phyloP scores from a whole-genome alignment of 2,329 filamentous ascomycete species.

The Colletotrichum incanum region DNA sequence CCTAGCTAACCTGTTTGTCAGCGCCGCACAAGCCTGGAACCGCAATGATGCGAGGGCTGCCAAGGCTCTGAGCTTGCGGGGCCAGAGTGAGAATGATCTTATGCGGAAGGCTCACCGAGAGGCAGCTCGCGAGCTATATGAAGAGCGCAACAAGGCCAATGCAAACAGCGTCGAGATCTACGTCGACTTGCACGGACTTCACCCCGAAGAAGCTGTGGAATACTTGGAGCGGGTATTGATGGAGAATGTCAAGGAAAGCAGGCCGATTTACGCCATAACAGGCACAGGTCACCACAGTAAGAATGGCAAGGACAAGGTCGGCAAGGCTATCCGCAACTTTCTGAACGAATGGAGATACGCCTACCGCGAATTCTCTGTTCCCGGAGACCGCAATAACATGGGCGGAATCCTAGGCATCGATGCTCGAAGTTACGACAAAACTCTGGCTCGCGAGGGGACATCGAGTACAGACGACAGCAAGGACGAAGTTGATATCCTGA shows the following conservation, averaged over 20 bases:
- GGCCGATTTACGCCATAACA: constrained; percentile 94
- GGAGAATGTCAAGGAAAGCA: constrained; percentile 81
- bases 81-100: constrained; percentile 95
- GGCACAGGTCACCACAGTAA: constrained; percentile 98
- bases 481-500: constrained; percentile 71
- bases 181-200: constrained; percentile 97
- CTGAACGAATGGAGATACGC: constrained; percentile 96
- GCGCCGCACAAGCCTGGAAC: constrained; percentile 98
- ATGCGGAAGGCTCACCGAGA: constrained; percentile 98
- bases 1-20: constrained; percentile 53
- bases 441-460: constrained; percentile 64
- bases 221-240: constrained; percentile 91
- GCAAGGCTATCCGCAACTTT: constrained; percentile 91
- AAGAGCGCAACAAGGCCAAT: constrained; percentile 87
- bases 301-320: constrained; percentile 98
- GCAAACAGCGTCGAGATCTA: constrained; percentile 81
- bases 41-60: constrained; percentile 96
- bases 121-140: constrained; percentile 91
- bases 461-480: constrained; percentile 58
- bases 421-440: constrained; percentile 77
- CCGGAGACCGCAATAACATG: constrained; percentile 87
- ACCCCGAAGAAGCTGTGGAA: constrained; percentile 95
- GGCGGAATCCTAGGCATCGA: constrained; percentile 84
- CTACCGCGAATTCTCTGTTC: constrained; percentile 96
- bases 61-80: constrained; percentile 93